A percentile compares a stretch with the other conserved stretches of the same genome.
These are phyloP conservation scores for Bondarzewia mesenterica DNA, from an alignment of 1,284 basidiomycete species.

Conservation along the genomic window DNA sequence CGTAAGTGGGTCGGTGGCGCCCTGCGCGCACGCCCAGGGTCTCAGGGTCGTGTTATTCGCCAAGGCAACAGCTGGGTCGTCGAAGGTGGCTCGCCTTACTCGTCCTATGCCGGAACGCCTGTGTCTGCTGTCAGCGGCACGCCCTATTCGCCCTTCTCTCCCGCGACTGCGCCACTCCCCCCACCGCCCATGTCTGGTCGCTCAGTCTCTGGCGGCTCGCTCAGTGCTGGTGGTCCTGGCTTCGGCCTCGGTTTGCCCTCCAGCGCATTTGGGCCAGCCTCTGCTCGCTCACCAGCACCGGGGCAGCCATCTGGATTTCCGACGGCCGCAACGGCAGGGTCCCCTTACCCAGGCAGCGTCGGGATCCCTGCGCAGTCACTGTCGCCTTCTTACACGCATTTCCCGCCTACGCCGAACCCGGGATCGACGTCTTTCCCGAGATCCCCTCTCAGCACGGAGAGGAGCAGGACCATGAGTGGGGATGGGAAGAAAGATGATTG, in stretches of 20 bases:
- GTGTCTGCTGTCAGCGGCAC: conserved; percentile 23
- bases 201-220: conserved; percentile 13
- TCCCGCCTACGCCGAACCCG: conserved; percentile 32
- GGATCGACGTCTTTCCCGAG: conserved; percentile 6
- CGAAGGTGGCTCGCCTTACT: conserved; percentile 30
- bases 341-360: background rate
- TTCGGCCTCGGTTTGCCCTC: conserved; percentile 26
- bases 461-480: conserved; percentile 1
- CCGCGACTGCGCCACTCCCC: conserved; percentile 8
- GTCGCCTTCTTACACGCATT: conserved; percentile 21
- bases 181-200: conserved; percentile 9
- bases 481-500: conserved; percentile 9
- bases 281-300: conserved; percentile 15
- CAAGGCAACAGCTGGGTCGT: conserved; percentile 37
- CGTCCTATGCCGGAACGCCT: conserved; percentile 31
- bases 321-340: background rate
- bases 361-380: conserved; percentile 19
- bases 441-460: conserved; percentile 25
- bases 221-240: conserved; percentile 12
- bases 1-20: conserved; percentile 39
- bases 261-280: conserved; percentile 19
- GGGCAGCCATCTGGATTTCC: conserved; percentile 18
- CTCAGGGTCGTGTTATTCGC: conserved; percentile 22
- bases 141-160: conserved; percentile 24
- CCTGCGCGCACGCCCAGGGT: conserved; percentile 31